Evolutionary conservation across 2,329 filamentous ascomycete species (phyloP).

Genomic region (Neocatenulostroma microsporum): DNA sequence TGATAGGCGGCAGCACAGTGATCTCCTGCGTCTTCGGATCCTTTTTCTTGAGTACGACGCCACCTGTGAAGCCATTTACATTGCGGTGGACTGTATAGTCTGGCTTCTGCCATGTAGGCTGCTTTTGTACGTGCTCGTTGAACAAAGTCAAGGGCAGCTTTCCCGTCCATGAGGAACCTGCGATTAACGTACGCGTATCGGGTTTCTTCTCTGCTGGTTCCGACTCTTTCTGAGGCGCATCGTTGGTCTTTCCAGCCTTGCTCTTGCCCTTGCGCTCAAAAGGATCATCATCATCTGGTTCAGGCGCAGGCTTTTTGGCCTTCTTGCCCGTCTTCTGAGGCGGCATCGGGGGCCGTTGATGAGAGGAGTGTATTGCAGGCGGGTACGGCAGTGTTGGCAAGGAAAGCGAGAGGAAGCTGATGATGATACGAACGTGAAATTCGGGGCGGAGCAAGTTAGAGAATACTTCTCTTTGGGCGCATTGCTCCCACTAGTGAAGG

Average conservation of each 20-base stretch:
- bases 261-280: conserved; percentile 28
- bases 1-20: conserved; percentile 69
- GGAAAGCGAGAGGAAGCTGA: too few relatives aligned
- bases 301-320: conserved; percentile 5
- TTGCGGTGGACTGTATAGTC: conserved; percentile 65
- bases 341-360: too few relatives aligned
- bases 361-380: too few relatives aligned
- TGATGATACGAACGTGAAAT: too few relatives aligned
- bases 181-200: conserved; percentile 69
- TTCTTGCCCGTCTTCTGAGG: conserved; percentile 4
- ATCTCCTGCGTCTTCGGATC: conserved; percentile 78
- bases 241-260: conserved; percentile 26
- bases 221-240: conserved; percentile 13
- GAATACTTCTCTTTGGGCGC: too few relatives aligned
- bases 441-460: background rate
- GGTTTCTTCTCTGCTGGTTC: conserved; percentile 52
- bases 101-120: conserved; percentile 80
- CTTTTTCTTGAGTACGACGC: conserved; percentile 64
- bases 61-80: conserved; percentile 48
- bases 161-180: conserved; percentile 92
- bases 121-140: conserved; percentile 89
- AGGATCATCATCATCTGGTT: background rate
- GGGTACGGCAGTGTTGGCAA: too few relatives aligned
- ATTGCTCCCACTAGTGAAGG: too few relatives aligned
- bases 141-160: conserved; percentile 92